Evolutionary conservation across 805 yeast species (phyloP).

Genomic region (Teunomyces lycoperdinae): DNA sequence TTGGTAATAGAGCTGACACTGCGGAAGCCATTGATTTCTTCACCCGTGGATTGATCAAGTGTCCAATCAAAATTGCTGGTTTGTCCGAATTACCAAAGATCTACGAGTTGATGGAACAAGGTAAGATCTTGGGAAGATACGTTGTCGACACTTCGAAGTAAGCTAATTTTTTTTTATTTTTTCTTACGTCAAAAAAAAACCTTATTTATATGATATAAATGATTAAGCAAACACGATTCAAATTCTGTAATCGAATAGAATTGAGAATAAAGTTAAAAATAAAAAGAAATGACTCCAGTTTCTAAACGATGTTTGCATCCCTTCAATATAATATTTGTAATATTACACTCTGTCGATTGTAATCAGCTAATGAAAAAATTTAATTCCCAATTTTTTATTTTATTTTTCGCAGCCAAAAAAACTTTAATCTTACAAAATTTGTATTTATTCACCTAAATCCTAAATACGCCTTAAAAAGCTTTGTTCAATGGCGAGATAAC

Average conservation of each 20-base stretch:
- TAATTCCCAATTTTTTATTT: neutral
- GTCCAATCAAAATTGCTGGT: conserved; percentile 75
- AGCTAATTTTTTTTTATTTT: too few species aligned
- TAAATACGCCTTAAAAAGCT: conserved; percentile 55
- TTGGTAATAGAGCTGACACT: conserved; percentile 86
- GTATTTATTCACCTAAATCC: neutral
- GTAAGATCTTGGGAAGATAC: conserved; percentile 83
- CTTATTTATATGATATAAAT: too few species aligned
- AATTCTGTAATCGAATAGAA: too few species aligned
- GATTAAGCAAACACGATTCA: too few species aligned
- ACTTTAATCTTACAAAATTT: neutral
- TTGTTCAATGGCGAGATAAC: conserved; percentile 73
- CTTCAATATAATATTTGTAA: too few species aligned
- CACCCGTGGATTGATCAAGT: conserved; percentile 64
- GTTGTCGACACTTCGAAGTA: conserved; percentile 76
- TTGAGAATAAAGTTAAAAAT: too few species aligned
- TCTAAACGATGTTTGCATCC: too few species aligned
- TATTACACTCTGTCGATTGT: too few species aligned
- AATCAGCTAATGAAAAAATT: neutral
- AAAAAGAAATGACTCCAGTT: too few species aligned
- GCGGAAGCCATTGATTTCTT: conserved; percentile 78
- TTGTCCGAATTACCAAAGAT: conserved; percentile 67
- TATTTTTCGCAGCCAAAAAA: neutral
- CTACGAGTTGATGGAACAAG: conserved; percentile 76
- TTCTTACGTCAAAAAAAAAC: too few species aligned